Evolutionary conservation across 768 basidiomycete genomes (phyloP).

Genomic region (Panus rudis): DNA sequence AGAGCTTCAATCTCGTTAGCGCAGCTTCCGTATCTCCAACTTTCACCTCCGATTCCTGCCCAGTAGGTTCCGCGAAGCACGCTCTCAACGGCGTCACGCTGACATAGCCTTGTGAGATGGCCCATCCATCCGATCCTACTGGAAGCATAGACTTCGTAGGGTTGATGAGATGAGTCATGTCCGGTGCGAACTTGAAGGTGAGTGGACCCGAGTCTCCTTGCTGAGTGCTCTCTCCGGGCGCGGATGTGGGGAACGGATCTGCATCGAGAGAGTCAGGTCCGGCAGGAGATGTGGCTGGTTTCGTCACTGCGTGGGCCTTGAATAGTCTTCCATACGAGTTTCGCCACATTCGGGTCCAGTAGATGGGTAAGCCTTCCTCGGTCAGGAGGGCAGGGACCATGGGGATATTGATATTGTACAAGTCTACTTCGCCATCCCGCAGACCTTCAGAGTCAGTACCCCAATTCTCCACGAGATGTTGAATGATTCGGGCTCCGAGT

Average conservation of each 20-base stretch:
- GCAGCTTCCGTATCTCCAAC: too few relatives aligned
- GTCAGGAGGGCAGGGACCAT: constrained; percentile 59
- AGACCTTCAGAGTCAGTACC: constrained; percentile 57
- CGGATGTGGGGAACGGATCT: constrained; percentile 11
- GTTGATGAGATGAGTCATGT: constrained; percentile 60
- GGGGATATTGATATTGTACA: constrained; percentile 87
- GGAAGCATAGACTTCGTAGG: constrained; percentile 57
- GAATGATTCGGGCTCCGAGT: constrained; percentile 60
- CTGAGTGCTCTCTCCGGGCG: constrained; percentile 6
- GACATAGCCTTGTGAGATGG: constrained; percentile 58
- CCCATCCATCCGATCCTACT: constrained; percentile 78
- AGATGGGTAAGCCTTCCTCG: constrained; percentile 55
- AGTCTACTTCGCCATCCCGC: constrained; percentile 61
- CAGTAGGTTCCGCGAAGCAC: constrained; percentile 60
- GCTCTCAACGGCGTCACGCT: constrained; percentile 77
- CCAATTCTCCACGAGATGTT: constrained; percentile 80
- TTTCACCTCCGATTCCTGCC: too few relatives aligned
- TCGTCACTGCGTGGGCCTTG: constrained; percentile 34
- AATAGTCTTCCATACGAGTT: constrained; percentile 82
- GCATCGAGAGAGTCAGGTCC: constrained; percentile 32
- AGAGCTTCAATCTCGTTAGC: too few relatives aligned
- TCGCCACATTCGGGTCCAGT: constrained; percentile 82
- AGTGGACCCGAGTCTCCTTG: constrained; percentile 29
- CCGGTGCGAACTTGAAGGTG: constrained; percentile 70
- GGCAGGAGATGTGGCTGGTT: constrained; percentile 26